Percentiles rank a stretch among this genome's conserved stretches.
Conservation (phyloP, 202 grass and related monocot genomes). For the Brachypodium distachyon region DNA sequence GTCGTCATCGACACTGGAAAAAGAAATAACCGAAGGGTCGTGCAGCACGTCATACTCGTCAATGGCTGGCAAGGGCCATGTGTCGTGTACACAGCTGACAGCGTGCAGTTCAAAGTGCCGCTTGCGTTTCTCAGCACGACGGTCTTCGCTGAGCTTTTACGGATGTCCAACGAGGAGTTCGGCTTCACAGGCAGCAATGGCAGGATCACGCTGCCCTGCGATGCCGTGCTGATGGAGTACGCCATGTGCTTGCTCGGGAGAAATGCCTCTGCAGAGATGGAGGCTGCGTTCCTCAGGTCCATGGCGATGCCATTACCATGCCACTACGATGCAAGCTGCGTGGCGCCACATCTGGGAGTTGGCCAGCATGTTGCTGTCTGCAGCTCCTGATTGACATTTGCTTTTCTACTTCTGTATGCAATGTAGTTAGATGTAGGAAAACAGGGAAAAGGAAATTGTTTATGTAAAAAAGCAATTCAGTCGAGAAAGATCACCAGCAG, state of each 20-base stretch:
- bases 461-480: not conserved
- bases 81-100: conserved; percentile 29
- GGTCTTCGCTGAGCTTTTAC: conserved; percentile 36
- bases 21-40: not conserved
- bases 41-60: not conserved
- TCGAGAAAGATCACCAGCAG: not conserved
- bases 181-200: conserved; percentile 15
- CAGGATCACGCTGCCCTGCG: conserved; percentile 28
- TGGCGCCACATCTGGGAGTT: not conserved
- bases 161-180: conserved; percentile 41
- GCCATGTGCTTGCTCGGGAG: conserved; percentile 21
- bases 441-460: not conserved
- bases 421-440: not conserved
- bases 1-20: not conserved
- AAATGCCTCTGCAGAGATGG: conserved; percentile 22
- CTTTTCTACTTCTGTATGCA: not conserved
- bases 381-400: not conserved
- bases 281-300: conserved; percentile 19
- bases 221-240: conserved; percentile 24
- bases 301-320: not conserved
- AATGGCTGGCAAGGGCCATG: conserved; percentile 21
- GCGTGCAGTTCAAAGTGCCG: conserved; percentile 27
- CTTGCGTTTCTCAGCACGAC: conserved; percentile 18
- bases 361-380: not conserved
- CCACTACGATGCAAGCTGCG: not conserved